A percentile compares a stretch with the other conserved stretches of the same genome.
Evolutionary conservation across 1,284 basidiomycete genomes (phyloP).

Genomic region (Malassezia brasiliensis): DNA sequence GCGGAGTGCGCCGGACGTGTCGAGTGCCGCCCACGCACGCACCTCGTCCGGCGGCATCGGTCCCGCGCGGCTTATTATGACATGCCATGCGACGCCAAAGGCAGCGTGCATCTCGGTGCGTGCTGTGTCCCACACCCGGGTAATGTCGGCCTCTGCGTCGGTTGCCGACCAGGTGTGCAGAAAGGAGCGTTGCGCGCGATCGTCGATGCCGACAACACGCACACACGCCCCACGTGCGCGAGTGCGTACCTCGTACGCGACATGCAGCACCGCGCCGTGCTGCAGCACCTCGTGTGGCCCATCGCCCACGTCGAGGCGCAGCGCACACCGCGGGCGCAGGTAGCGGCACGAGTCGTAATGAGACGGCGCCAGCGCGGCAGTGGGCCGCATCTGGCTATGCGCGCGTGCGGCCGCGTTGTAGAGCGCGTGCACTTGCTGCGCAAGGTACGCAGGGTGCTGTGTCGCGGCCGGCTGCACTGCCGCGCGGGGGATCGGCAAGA

Average conservation of each 20-base stretch:
- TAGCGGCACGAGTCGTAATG: background rate
- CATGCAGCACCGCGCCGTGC: slow-evolving; percentile 11
- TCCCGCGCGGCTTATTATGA: slow-evolving; percentile 7
- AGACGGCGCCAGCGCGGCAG: background rate
- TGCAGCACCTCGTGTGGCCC: background rate
- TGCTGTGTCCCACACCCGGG: slow-evolving; percentile 2
- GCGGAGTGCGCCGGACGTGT: background rate
- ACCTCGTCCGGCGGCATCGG: background rate
- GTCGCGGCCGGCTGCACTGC: background rate
- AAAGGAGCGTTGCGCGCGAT: background rate
- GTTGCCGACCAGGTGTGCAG: background rate
- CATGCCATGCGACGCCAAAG: slow-evolving; percentile 5
- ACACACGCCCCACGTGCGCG: background rate
- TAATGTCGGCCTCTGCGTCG: background rate
- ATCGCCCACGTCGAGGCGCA: background rate
- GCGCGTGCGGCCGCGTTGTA: background rate
- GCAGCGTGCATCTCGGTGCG: background rate
- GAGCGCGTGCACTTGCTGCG: background rate
- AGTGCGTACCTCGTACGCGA: slow-evolving; percentile 8
- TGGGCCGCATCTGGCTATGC: background rate
- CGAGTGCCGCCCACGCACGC: slow-evolving; percentile 1
- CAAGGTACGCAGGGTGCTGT: background rate
- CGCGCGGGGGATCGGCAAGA: background rate
- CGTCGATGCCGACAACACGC: slow-evolving; percentile 9
- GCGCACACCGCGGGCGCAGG: background rate